phyloP scores from a whole-genome alignment of 768 basidiomycete species.

The Phanerodontia chrysosporium region DNA sequence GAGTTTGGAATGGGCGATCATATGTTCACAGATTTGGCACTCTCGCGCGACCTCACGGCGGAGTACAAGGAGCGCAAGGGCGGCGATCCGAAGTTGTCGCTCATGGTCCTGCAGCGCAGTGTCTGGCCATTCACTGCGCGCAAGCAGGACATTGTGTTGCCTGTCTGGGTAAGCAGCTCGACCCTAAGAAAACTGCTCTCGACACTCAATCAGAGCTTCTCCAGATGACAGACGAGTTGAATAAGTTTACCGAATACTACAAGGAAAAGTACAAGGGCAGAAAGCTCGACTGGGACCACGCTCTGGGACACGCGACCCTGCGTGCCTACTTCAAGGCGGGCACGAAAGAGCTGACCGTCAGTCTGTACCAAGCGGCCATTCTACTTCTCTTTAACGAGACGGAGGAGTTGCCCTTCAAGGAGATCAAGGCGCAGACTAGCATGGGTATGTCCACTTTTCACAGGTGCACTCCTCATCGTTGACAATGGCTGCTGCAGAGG shows the following conservation, averaged over 20 bases:
- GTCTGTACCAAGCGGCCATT: slow-evolving; percentile 86
- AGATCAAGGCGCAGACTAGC: slow-evolving; percentile 62
- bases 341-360: slow-evolving; percentile 84
- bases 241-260: slow-evolving; percentile 66
- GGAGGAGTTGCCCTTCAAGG: slow-evolving; percentile 53
- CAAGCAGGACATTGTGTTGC: slow-evolving; percentile 48
- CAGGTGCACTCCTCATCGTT: neutral
- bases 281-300: slow-evolving; percentile 81
- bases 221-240: slow-evolving; percentile 74
- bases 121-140: slow-evolving; percentile 79
- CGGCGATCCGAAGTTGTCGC: slow-evolving; percentile 44
- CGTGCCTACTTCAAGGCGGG: slow-evolving; percentile 63
- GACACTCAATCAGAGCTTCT: slow-evolving; percentile 9
- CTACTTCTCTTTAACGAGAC: slow-evolving; percentile 81
- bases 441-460: slow-evolving; percentile 47
- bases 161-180: slow-evolving; percentile 39
- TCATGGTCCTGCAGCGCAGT: slow-evolving; percentile 83
- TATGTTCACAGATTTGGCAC: slow-evolving; percentile 89
- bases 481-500: slow-evolving; percentile 43
- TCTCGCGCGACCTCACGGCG: slow-evolving; percentile 68
- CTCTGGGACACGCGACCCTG: slow-evolving; percentile 78
- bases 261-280: slow-evolving; percentile 71
- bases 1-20: slow-evolving; percentile 92
- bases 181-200: neutral
- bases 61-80: slow-evolving; percentile 50